These are phyloP conservation scores for Naganishia sp. DNA, from an alignment of 1,284 basidiomycete species.

Conservation along the genomic window DNA sequence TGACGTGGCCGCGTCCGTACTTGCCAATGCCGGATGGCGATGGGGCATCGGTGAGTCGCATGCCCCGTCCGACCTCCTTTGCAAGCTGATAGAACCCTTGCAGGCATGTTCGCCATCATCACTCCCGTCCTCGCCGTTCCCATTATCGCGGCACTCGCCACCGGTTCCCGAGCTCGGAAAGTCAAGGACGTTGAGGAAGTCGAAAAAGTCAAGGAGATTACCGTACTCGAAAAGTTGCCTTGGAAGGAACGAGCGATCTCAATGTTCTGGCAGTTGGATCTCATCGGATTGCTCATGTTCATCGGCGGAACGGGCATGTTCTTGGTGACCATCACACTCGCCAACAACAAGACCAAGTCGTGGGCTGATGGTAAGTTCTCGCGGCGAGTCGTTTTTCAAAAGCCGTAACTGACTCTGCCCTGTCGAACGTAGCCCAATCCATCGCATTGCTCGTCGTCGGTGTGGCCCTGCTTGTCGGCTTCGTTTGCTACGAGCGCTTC, in stretches of 20 bases:
- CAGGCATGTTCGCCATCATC: conserved; percentile 45
- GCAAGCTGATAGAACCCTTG: too few species aligned
- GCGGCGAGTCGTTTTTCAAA: neutral
- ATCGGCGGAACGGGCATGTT: conserved; percentile 48
- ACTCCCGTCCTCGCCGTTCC: conserved; percentile 37
- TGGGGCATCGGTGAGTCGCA: conserved; percentile 45
- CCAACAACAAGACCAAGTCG: conserved; percentile 43
- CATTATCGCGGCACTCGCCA: conserved; percentile 35
- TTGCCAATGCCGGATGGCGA: conserved; percentile 39
- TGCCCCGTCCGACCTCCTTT: neutral
- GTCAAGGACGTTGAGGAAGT: conserved; percentile 3
- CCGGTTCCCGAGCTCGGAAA: conserved; percentile 14
- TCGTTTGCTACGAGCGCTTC: conserved; percentile 45
- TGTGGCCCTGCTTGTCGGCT: conserved; percentile 38
- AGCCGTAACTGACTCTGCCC: neutral
- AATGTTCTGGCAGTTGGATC: conserved; percentile 49
- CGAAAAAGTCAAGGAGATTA: conserved; percentile 10
- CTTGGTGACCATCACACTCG: conserved; percentile 50
- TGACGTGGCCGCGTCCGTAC: conserved; percentile 37
- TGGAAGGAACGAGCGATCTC: conserved; percentile 32
- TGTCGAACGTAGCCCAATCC: conserved; percentile 38
- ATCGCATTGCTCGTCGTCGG: conserved; percentile 48
- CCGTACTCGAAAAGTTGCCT: neutral
- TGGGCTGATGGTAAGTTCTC: conserved; percentile 42
- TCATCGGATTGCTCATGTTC: conserved; percentile 49